Evolutionary conservation across 805 yeast species (phyloP), one percentile per base, ranked within the genome.

Genomic region (Helenozyma rhizophorensis): DNA sequence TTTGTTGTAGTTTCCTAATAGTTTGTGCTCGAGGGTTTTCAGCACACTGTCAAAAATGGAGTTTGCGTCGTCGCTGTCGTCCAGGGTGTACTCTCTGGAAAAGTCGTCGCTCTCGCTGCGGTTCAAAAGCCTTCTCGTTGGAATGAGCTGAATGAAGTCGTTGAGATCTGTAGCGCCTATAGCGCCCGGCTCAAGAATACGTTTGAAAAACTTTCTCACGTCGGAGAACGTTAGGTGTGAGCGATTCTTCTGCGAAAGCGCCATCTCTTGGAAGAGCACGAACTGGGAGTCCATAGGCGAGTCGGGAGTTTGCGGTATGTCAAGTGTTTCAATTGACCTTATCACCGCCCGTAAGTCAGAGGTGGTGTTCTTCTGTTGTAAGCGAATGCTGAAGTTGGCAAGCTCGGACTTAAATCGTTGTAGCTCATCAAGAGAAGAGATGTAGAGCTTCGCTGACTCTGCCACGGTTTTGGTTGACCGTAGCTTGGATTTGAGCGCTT

Each of bases 21-120:
- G 46, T 32, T 52, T 56, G 17, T 47, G 38, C 32, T 48, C 56
- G 27, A 54, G 32, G 13, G 39, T 43, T 28, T 40, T 43, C 37
- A 45, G 56, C 12, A 48, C 40, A 21, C 39, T 50, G 18, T 52
- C 61, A 34, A 56, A 58, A 18, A 53, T 39, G 13, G 36, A 24
- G 23, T 45, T 43, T 8, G 39, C 23, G 21, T 55, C 58, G 24
- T 51, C 56, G 28, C 51, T 51, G 15, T 46, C 52, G 24, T 47
- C 53, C 28, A 45, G 42, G 12, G 30, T 26, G 22, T 30, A 23
- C n/a, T 21, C 14, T 15, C 39, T 33, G 11, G 32, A 25, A 23
- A 36, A 38, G n/a, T 39, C 35, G 25, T 48, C 46, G 26, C 51
- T 48, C 18, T 44, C 54, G 11, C 42, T 35, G 23, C 41, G 43